Conservation (phyloP, 208 protist species). For the Trypanosoma brucei region DNA sequence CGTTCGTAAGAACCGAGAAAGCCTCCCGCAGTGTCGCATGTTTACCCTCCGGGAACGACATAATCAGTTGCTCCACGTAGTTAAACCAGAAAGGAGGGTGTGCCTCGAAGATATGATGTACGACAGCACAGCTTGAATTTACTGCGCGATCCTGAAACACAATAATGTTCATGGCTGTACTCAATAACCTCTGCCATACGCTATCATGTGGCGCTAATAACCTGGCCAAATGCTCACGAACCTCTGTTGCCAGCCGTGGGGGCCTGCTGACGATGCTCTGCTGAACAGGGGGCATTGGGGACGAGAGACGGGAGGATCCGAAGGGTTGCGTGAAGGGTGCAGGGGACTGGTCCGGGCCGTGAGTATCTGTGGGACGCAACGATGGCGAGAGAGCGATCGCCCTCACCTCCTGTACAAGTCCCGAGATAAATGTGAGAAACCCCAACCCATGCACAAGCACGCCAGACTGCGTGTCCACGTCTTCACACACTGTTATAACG, state of each 20-base stretch:
- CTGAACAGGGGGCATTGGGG: not conserved
- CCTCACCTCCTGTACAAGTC: conserved; percentile 69
- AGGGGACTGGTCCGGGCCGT: conserved; percentile 11
- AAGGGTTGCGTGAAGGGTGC: conserved; percentile 1
- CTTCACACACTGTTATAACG: conserved; percentile 60
- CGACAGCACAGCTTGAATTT: conserved; percentile 58
- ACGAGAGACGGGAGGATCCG: not conserved
- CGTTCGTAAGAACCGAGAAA: conserved; percentile 53
- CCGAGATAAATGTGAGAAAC: conserved; percentile 74
- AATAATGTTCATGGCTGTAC: conserved; percentile 80
- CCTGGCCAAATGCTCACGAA: conserved; percentile 43
- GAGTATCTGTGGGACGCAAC: conserved; percentile 5
- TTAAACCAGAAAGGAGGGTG: conserved; percentile 80
- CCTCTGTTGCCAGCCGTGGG: conserved; percentile 24
- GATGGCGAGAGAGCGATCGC: conserved; percentile 31
- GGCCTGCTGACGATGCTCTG: conserved; percentile 6
- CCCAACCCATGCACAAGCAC: conserved; percentile 56
- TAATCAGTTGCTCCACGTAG: conserved; percentile 69
- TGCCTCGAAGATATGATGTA: conserved; percentile 79
- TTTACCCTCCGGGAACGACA: conserved; percentile 60
- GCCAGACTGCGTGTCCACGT: conserved; percentile 48
- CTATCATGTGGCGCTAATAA: conserved; percentile 60
- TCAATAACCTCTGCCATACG: conserved; percentile 70
- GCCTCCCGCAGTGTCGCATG: conserved; percentile 60
- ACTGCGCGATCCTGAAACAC: conserved; percentile 72